These are phyloP conservation scores for Dioszegia crocea DNA, from an alignment of 768 basidiomycete genomes.

Conservation along the genomic window DNA sequence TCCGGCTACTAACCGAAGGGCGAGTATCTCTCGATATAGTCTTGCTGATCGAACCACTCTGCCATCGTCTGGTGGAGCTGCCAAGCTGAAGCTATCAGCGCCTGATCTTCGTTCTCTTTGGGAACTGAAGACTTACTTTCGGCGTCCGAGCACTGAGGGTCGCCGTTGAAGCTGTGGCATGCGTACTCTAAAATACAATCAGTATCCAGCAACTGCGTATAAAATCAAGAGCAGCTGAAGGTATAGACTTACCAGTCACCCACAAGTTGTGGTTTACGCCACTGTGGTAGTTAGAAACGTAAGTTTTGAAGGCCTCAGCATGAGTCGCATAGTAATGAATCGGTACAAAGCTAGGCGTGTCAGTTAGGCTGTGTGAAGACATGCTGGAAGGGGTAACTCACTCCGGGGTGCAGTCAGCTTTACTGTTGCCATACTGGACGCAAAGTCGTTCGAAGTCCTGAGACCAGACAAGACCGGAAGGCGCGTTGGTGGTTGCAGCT, in stretches of 20 bases:
- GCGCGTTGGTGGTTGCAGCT: constrained; percentile 65
- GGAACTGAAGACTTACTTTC: no score
- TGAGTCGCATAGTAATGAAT: constrained; percentile 67
- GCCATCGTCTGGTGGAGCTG: constrained; percentile 46
- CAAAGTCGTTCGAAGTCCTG: constrained; percentile 59
- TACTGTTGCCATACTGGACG: constrained; percentile 32
- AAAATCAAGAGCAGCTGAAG: no score
- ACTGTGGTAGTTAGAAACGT: constrained; percentile 52
- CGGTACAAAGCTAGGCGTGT: constrained; percentile 52
- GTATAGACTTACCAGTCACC: constrained; percentile 24
- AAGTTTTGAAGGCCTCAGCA: constrained; percentile 56
- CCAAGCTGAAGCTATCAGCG: constrained; percentile 30
- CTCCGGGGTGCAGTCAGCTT: constrained; percentile 47
- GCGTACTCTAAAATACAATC: no score
- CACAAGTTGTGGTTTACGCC: constrained; percentile 18
- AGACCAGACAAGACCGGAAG: constrained; percentile 64
- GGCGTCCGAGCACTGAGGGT: constrained; percentile 43
- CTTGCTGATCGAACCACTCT: constrained; percentile 45
- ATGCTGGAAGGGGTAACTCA: constrained; percentile 13
- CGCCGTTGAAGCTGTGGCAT: constrained; percentile 49
- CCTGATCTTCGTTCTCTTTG: no score
- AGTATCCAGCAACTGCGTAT: no score
- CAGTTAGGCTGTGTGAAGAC: no score
- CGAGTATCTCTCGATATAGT: constrained; percentile 42
- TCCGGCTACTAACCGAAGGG: constrained; percentile 40